phyloP scores from a whole-genome alignment of 352 stramenopile genomes.

The Globisporangium barbulae region DNA sequence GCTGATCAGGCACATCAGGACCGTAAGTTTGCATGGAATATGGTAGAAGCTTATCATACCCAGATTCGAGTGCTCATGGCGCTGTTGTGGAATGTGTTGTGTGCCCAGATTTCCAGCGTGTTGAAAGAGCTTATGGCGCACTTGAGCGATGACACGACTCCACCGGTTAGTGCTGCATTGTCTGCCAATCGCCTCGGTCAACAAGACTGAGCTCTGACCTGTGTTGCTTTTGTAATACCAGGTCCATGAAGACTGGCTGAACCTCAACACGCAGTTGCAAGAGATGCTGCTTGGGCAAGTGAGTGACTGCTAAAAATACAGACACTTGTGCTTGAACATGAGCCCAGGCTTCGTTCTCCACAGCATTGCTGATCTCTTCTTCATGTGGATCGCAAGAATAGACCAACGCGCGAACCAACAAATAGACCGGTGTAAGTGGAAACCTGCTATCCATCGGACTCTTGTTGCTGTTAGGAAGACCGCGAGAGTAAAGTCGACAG shows the following conservation, averaged over 20 bases:
- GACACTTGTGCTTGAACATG: background rate
- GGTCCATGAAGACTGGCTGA: conserved; percentile 20
- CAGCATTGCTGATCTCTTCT: too few relatives aligned
- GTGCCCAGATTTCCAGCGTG: background rate
- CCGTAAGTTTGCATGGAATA: background rate
- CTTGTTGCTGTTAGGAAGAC: background rate
- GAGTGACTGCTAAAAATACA: background rate
- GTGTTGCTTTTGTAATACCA: background rate
- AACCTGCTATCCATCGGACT: too few relatives aligned
- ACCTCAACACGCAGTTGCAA: conserved; percentile 24
- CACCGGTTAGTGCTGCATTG: background rate
- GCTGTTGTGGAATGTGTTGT: background rate
- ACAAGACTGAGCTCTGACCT: too few relatives aligned
- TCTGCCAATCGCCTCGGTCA: too few relatives aligned
- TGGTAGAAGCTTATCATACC: background rate
- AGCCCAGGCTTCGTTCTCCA: too few relatives aligned
- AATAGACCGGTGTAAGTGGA: background rate
- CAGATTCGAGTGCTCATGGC: background rate
- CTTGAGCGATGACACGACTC: background rate
- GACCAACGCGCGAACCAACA: background rate
- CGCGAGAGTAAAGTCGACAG: too few relatives aligned
- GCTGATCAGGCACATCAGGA: background rate
- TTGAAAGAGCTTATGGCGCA: conserved; percentile 7
- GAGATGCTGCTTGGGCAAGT: background rate
- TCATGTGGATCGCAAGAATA: too few relatives aligned